Conservation (phyloP, 768 basidiomycete genomes). For the Lenzites betulinus region DNA sequence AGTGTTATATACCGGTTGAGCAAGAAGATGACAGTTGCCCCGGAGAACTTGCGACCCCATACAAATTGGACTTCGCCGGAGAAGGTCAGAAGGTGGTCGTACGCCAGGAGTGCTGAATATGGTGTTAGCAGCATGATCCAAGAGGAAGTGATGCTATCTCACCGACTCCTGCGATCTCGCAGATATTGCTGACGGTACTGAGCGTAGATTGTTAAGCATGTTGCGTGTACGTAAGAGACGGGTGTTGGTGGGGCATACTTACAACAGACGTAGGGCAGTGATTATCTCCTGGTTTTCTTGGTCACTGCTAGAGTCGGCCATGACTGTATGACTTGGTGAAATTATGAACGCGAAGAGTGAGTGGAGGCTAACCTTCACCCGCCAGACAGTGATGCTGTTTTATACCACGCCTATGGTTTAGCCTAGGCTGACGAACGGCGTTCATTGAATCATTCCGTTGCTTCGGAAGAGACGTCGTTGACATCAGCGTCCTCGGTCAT, state of each 20-base stretch:
- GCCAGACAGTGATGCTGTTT: too few relatives aligned
- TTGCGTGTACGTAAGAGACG: not conserved
- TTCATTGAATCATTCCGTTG: too few relatives aligned
- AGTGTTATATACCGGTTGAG: conserved; percentile 18
- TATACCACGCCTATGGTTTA: too few relatives aligned
- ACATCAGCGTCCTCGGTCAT: not conserved
- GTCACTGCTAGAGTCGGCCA: not conserved
- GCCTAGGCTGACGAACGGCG: too few relatives aligned
- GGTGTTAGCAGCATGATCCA: not conserved
- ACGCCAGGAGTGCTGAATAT: conserved; percentile 11
- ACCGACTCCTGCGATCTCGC: not conserved
- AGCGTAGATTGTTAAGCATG: not conserved
- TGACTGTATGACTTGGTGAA: not conserved
- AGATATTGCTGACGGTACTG: conserved; percentile 4
- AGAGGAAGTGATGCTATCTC: not conserved
- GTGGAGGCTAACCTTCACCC: too few relatives aligned
- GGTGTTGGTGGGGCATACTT: not conserved
- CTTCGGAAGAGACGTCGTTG: too few relatives aligned
- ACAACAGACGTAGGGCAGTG: not conserved
- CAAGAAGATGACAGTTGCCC: conserved; percentile 17
- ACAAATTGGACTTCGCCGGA: conserved; percentile 10
- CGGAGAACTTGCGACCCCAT: conserved; percentile 19
- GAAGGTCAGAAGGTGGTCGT: conserved; percentile 15
- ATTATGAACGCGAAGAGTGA: too few relatives aligned
- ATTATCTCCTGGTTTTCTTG: conserved; percentile 5